These are phyloP conservation scores for Zygnema cylindricum DNA, from an alignment of 139 green algal species.

Conservation along the genomic window DNA sequence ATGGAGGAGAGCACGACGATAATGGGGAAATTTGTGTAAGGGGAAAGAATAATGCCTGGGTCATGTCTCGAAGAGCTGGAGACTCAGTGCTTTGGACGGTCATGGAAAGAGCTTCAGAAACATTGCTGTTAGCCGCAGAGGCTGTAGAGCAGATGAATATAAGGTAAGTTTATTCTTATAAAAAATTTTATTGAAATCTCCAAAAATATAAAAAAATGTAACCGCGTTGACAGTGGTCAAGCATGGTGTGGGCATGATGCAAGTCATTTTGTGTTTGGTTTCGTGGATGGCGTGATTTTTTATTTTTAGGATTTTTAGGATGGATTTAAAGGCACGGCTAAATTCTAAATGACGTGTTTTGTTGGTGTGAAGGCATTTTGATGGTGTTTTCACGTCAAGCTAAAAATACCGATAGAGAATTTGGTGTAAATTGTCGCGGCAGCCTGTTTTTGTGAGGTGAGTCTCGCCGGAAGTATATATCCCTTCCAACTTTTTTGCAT, in stretches of 20 bases:
- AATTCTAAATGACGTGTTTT: background rate
- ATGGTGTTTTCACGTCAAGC: too few relatives aligned
- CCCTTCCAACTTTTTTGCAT: too few relatives aligned
- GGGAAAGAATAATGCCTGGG: background rate
- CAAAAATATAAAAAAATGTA: background rate
- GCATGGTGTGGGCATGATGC: background rate
- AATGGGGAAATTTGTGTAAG: slow-evolving; percentile 5
- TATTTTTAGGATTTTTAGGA: background rate
- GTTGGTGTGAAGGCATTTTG: background rate
- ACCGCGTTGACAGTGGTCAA: background rate
- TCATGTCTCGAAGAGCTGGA: background rate
- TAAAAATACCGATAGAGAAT: too few relatives aligned
- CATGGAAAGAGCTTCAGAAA: slow-evolving; percentile 1
- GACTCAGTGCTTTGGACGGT: background rate
- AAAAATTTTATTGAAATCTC: background rate
- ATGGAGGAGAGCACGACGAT: too few relatives aligned
- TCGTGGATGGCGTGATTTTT: background rate
- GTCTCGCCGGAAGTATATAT: too few relatives aligned
- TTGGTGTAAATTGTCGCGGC: too few relatives aligned
- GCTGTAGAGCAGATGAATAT: background rate
- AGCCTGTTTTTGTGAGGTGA: too few relatives aligned
- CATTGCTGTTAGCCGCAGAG: background rate
- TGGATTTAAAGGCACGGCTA: background rate
- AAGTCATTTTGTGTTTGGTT: background rate
- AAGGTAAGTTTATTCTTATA: slow-evolving; percentile 6